A percentile compares a stretch with the other conserved stretches of the same genome.
phyloP scores from a whole-genome alignment of 1,284 basidiomycete genomes.

The Rhodotorula sp. region DNA sequence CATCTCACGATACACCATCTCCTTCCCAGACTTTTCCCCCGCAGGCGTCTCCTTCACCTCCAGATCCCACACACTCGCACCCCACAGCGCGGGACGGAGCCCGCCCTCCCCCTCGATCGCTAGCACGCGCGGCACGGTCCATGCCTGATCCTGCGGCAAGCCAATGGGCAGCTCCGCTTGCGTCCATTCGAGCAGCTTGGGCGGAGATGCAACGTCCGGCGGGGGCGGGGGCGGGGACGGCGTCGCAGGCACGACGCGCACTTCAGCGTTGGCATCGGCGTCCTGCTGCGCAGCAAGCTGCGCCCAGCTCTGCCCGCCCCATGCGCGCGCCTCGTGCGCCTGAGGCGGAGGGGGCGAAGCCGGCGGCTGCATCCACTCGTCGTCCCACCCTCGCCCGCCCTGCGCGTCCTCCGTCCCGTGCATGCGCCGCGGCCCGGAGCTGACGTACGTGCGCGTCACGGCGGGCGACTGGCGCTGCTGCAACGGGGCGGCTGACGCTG shows the following conservation, averaged over 20 bases:
- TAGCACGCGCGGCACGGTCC: conserved; percentile 20
- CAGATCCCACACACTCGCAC: conserved; percentile 14
- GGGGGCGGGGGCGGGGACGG: background rate
- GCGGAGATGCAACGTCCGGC: background rate
- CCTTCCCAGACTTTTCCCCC: background rate
- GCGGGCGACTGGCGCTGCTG: background rate
- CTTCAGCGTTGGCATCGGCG: background rate
- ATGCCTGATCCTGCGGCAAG: background rate
- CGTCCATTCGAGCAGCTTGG: background rate
- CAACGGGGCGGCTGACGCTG: background rate
- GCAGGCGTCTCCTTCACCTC: background rate
- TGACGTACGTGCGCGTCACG: background rate
- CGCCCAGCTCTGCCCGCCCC: background rate
- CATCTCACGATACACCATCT: conserved; percentile 2
- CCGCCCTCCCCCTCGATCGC: conserved; percentile 9
- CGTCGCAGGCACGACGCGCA: background rate
- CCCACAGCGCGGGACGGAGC: conserved; percentile 13
- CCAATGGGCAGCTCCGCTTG: background rate
- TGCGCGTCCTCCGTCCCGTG: background rate
- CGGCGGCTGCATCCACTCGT: background rate
- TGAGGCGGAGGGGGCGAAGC: background rate
- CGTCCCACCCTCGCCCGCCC: background rate
- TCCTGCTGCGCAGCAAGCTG: background rate
- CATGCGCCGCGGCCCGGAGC: background rate
- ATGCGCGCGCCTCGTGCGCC: background rate